A percentile compares a stretch with the other conserved stretches of the same genome.
These are phyloP conservation scores for Globisporangium paddicum DNA, from an alignment of 352 stramenopile species.

Conservation along the genomic window DNA sequence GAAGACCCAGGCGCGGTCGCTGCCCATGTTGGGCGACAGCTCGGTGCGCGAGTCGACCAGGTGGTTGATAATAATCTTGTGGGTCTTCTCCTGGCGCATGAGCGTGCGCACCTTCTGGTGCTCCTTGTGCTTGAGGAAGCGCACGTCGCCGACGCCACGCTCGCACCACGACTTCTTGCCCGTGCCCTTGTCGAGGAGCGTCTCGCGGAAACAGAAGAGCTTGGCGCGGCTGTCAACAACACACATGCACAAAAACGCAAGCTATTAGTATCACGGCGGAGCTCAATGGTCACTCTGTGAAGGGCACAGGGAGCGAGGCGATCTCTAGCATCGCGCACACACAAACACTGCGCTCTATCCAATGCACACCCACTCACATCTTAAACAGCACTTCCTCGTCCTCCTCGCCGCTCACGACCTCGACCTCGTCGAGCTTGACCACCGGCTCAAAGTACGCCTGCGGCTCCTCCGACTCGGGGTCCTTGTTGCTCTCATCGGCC, in stretches of 20 bases:
- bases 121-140: slow-evolving; percentile 97
- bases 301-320: not conserved
- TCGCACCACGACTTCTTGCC: slow-evolving; percentile 98
- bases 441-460: slow-evolving; percentile 88
- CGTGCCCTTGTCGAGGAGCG: slow-evolving; percentile 96
- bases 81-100: slow-evolving; percentile 99
- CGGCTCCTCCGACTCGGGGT: slow-evolving; percentile 75
- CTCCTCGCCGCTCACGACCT: slow-evolving; percentile 97
- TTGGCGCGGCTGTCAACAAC: slow-evolving; percentile 84
- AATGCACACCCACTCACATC: slow-evolving; percentile 42
- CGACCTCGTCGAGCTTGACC: slow-evolving; percentile 90
- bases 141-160: slow-evolving; percentile 94
- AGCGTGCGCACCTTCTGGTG: slow-evolving; percentile 92
- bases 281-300: not conserved
- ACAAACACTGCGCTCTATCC: not conserved
- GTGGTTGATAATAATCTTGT: slow-evolving; percentile 99
- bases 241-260: not conserved
- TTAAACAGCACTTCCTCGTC: slow-evolving; percentile 95
- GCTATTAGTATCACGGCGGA: not conserved
- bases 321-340: not conserved
- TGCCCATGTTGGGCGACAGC: slow-evolving; percentile 95
- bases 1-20: slow-evolving; percentile 97
- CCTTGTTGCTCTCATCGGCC: slow-evolving; percentile 42
- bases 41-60: slow-evolving; percentile 95
- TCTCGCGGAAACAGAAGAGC: slow-evolving; percentile 97